Conservation (phyloP, 176 grass and related monocot genomes). For the Oryza punctata region DNA sequence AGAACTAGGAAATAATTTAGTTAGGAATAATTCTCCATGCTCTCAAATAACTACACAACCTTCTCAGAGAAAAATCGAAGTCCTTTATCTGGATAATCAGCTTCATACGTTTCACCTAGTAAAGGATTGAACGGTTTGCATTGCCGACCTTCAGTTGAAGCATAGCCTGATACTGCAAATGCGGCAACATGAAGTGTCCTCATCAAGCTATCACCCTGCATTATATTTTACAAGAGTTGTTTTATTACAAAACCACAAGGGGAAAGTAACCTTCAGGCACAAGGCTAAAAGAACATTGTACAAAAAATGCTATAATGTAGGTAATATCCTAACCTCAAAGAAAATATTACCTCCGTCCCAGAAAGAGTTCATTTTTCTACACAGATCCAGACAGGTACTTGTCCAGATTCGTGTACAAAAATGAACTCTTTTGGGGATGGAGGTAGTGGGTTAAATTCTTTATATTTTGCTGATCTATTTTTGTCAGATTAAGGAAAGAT, state of each 20-base stretch:
- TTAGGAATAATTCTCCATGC: conserved; percentile 3
- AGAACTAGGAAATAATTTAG: conserved; percentile 24
- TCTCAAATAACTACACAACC: conserved; percentile 39
- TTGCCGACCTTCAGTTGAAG: conserved; percentile 95
- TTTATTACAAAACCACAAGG: conserved; percentile 8
- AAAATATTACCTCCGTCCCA: neutral
- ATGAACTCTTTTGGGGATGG: too few species aligned
- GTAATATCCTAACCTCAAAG: neutral
- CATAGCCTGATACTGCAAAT: conserved; percentile 96
- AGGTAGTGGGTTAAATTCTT: neutral
- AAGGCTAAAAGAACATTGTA: neutral
- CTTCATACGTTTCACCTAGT: conserved; percentile 97
- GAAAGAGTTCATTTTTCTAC: too few species aligned
- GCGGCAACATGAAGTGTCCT: conserved; percentile 84
- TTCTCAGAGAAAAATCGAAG: conserved; percentile 97
- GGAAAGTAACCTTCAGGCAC: neutral
- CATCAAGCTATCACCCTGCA: conserved; percentile 93
- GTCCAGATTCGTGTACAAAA: too few species aligned
- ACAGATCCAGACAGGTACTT: too few species aligned
- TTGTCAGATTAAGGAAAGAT: neutral
- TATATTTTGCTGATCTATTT: neutral
- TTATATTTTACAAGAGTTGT: conserved; percentile 23
- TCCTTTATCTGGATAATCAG: conserved; percentile 96
- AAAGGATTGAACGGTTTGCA: conserved; percentile 98
- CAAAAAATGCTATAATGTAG: neutral